Evolutionary conservation across 345 rosid species (phyloP), one percentile per base, ranked within the genome.

Genomic region (Aquilaria malaccensis): DNA sequence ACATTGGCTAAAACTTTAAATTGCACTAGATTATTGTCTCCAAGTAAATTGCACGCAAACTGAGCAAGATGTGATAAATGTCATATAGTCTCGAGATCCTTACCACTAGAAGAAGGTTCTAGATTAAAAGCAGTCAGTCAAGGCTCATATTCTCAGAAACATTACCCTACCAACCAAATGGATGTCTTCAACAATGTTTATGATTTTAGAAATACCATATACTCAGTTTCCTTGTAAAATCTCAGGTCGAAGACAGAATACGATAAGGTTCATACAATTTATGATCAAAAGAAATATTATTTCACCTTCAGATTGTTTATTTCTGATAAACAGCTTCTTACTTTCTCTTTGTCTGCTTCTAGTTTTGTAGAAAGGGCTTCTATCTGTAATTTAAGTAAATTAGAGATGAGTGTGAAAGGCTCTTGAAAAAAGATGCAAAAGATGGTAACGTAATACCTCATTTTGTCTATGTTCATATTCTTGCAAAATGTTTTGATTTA

Each of bases 401-500:
- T 64, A 59, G 30, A 30, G 59, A 67, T 67, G 62, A 72, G 52
- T 31, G 45, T 47, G 56, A 64, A 29, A 11, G 41, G 46, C 7
- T 10, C 60, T 22, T 50, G 30, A 58, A 30, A 10, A 14, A 45
- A 50, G 32, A 61, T 61, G 32, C 7, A 51, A 48, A 57, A 68
- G 63, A 30, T 12, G 33, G 63, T 13, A 65, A 12, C 69, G 53
- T 14, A 51, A 67, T 79, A 81, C 96, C 85, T 87, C 81, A 60
- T 57, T 63, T 58, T 71, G 85, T 66, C 98, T 86, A 69, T 84
- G 79, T 66, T 89, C 91, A 68, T 93, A 93, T 73, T 89, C 97
- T 66, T 81, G 79, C 60, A 93, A 64, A 33, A 87, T 77, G 69
- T 93, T 93, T 60, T 84, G 88, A 75, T 93, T 93, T 54, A 93